A percentile compares a stretch with the other conserved stretches of the same genome.
Conservation (phyloP, 495 filamentous ascomycete genomes). For the Parmelia sp. region DNA sequence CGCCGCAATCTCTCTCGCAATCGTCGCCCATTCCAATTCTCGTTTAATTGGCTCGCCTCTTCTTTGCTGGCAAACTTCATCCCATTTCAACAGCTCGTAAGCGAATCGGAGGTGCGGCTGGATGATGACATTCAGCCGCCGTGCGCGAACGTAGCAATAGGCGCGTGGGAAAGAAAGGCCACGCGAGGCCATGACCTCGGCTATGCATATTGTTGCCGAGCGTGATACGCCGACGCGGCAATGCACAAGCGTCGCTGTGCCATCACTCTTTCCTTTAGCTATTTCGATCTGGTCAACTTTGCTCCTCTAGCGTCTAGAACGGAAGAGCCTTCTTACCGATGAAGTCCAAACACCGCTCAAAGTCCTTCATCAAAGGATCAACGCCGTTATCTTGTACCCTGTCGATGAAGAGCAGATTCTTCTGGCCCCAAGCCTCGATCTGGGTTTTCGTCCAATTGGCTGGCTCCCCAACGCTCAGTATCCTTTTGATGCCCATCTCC, state of each 20-base stretch:
- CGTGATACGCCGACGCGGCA: slow-evolving; percentile 94
- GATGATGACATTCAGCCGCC: slow-evolving; percentile 73
- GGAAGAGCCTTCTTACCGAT: slow-evolving; percentile 59
- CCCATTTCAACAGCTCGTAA: slow-evolving; percentile 85
- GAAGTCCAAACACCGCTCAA: slow-evolving; percentile 80
- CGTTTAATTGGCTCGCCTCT: slow-evolving; percentile 48
- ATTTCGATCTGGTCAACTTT: slow-evolving; percentile 1
- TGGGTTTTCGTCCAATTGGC: slow-evolving; percentile 70
- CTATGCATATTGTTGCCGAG: slow-evolving; percentile 95
- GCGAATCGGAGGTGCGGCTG: slow-evolving; percentile 64
- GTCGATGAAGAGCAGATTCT: slow-evolving; percentile 72
- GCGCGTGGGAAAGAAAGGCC: slow-evolving; percentile 82
- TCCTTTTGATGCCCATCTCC: slow-evolving; percentile 74
- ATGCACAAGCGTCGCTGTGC: slow-evolving; percentile 87
- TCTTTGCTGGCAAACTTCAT: slow-evolving; percentile 56
- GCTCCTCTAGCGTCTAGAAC: background rate
- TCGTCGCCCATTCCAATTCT: slow-evolving; percentile 85
- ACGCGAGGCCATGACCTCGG: slow-evolving; percentile 83
- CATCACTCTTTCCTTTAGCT: slow-evolving; percentile 70
- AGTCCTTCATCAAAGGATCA: slow-evolving; percentile 81
- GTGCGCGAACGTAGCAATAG: slow-evolving; percentile 92
- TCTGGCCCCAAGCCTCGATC: slow-evolving; percentile 57
- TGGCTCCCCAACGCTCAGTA: slow-evolving; percentile 90
- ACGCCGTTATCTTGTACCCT: slow-evolving; percentile 95
- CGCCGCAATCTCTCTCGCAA: slow-evolving; percentile 81